Evolutionary conservation across 2,329 filamentous ascomycete species (phyloP), one percentile per base, ranked within the genome.

Genomic region (Talaromyces sp.): DNA sequence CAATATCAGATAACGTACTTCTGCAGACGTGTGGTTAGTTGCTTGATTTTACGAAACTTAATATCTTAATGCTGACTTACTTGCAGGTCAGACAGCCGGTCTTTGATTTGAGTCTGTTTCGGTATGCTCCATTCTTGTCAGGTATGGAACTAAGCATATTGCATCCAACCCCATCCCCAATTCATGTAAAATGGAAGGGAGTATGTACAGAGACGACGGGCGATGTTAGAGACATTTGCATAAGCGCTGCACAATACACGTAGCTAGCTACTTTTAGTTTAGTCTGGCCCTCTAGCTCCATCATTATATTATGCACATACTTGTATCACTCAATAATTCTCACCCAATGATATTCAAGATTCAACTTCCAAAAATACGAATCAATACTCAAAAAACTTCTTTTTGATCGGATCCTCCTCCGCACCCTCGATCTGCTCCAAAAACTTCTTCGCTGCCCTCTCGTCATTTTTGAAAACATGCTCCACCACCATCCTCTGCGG

Each of bases 401-500:
- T 13, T 39, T 65, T 70, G 4, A 72, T 70, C 1, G 70, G 69
- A 31, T 72, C 71, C 45, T 72, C 89, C 25, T 64, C 54, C 0
- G 87, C 87, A 68, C 84, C 82, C 78, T 87, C 82, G 62, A 91
- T 83, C 64, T 84, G 81, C 19, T 86, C 79, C 78, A 86, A 83
- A 72, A 92, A 91, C 70, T 84, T 84, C 70, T 86, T 81, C 0
- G 85, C 88, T 10, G 82, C 84, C 77, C 88, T 82, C 41, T 82
- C 79, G 70, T 90, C 86, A 19, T 85, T 82, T 25, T 83, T 79
- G 72, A 91, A 91, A 61, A 91, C 70, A 68, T 89, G 88, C 67
- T 91, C 89, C 45, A 84, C 80, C 4, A 90, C 88, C 78, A 89
- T 81, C 66, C 85, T 82, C 79, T 84, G 83, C 1, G 89, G 89